Evolutionary conservation across 371 early-diverging fungal species (phyloP), one percentile per base, ranked within the genome.

Genomic region (Coemansia linderi): DNA sequence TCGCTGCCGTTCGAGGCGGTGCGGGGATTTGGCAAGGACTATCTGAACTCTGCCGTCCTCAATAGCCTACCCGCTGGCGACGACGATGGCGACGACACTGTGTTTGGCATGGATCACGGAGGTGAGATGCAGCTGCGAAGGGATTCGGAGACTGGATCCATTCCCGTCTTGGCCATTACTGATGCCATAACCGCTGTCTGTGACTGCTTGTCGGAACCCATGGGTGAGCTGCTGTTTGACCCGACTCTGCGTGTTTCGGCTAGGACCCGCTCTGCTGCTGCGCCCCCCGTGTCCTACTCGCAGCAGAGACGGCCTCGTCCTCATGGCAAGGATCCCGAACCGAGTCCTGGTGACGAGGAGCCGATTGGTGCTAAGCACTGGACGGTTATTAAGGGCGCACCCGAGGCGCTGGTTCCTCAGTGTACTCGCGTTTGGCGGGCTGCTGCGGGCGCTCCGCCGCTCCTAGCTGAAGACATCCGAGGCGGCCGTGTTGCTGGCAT

Each of bases 1-100:
- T 46, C 46, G 19, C 36, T 3, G 48, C 41, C 38, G 36, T 56
- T 71, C 24, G 59, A 69, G 54, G 59, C 66, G 13, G 66, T 67
- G 9, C 69, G 56, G 4, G 76, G 76, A 8, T 73, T 75, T 39
- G 76, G 76, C n/a, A 75, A 75, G 37, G 76, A 75, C 50, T 72
- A 64, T 58, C 54, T 75, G 69, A 68, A 75, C 61, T 73, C 76
- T 13, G 76, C 76, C 1, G 76, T 75, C 2, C 58, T 75, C 13
- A 59, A 59, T 15, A 74, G 75, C 40, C 58, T 74, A 13, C 48
- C 73, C 3, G 64, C 69, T 22, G 71, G 36, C 22, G 63, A 40
- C 22, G 44, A 54, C 3, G 56, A 48, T 12, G n/a, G 1, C 24
- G 50, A 48, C 24, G 37, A 17, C 7, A 15, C 17, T 37, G 70